Evolutionary conservation across 2,329 filamentous ascomycete species (phyloP).

Genomic region (Paecilomyces fulvus): DNA sequence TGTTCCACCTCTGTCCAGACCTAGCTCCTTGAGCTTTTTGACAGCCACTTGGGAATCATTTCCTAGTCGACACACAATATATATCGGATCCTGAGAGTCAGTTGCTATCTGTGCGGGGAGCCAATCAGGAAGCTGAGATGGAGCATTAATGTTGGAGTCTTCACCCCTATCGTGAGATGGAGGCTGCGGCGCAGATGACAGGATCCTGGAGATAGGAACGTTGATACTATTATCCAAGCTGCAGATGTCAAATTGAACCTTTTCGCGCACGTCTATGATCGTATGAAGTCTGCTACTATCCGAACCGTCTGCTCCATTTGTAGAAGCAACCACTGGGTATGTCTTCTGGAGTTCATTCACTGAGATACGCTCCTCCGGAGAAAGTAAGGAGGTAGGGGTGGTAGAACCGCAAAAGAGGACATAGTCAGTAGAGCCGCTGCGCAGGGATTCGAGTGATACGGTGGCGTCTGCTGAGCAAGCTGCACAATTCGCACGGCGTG

Average conservation of each 20-base stretch:
- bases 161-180: neutral
- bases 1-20: constrained; percentile 23
- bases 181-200: constrained; percentile 16
- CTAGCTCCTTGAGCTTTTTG: constrained; percentile 31
- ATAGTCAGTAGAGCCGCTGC: constrained; percentile 66
- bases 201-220: constrained; percentile 36
- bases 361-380: constrained; percentile 58
- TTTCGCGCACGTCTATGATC: constrained; percentile 75
- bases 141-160: neutral
- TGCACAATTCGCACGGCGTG: constrained; percentile 61
- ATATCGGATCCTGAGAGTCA: constrained; percentile 24
- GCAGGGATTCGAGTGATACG: constrained; percentile 56
- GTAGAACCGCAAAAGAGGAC: constrained; percentile 71
- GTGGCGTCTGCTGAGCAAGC: constrained; percentile 60
- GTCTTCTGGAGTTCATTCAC: constrained; percentile 48
- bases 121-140: constrained; percentile 15
- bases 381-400: constrained; percentile 48
- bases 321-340: constrained; percentile 1
- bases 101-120: constrained; percentile 17
- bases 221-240: constrained; percentile 66
- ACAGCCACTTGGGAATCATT: constrained; percentile 43
- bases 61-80: constrained; percentile 41
- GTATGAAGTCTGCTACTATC: constrained; percentile 36
- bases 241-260: constrained; percentile 75
- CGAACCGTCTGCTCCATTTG: constrained; percentile 1